A percentile compares a stretch with the other conserved stretches of the same genome.
These are phyloP conservation scores for Sphagnum tenellum DNA, from an alignment of 225 moss, liverwort and hornwort genomes.

Conservation along the genomic window DNA sequence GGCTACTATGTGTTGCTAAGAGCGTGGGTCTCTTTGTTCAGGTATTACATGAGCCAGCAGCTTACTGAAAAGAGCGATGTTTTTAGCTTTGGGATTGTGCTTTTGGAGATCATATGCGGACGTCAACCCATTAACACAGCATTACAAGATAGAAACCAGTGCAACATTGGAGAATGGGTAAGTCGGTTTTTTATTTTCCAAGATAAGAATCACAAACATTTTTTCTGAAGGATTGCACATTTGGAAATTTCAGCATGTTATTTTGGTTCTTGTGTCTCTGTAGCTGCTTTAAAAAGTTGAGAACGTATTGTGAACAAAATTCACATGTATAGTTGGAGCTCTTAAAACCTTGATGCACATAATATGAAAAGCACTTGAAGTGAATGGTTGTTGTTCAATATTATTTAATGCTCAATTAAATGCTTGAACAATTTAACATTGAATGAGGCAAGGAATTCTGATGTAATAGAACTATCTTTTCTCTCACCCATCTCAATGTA, in stretches of 20 bases:
- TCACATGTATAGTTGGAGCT: not conserved
- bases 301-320: not conserved
- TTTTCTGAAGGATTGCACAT: not conserved
- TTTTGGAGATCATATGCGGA: slow-evolving; percentile 39
- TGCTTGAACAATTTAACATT: too few species aligned
- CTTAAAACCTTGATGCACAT: too few species aligned
- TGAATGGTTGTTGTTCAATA: too few species aligned
- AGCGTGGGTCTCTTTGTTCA: slow-evolving; percentile 1
- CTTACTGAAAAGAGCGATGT: slow-evolving; percentile 44
- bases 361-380: too few species aligned
- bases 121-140: slow-evolving; percentile 21
- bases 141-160: slow-evolving; percentile 6
- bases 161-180: slow-evolving; percentile 28
- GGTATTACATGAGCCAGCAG: slow-evolving; percentile 14
- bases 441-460: too few species aligned
- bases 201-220: not conserved
- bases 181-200: not conserved
- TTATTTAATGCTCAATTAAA: too few species aligned
- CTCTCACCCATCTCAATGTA: too few species aligned
- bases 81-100: slow-evolving; percentile 41
- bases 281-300: not conserved
- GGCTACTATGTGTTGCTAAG: too few species aligned
- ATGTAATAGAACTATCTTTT: too few species aligned
- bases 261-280: not conserved
- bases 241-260: not conserved